Evolutionary conservation across 495 filamentous ascomycete genomes (phyloP).

Genomic region (Aspergillus nanangensis): DNA sequence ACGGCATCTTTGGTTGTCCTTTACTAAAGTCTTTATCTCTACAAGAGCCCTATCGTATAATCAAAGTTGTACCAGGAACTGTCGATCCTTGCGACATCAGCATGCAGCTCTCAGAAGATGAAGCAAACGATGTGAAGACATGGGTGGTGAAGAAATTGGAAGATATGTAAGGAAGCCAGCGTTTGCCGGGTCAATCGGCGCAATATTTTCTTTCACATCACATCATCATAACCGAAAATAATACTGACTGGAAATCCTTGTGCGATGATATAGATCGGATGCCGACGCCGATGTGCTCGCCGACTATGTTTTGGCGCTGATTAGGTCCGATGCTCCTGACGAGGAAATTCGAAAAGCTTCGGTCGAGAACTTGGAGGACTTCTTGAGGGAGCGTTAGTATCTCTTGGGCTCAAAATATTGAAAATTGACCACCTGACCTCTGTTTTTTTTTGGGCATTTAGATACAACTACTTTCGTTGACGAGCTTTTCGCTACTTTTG

Average conservation of each 20-base stretch:
- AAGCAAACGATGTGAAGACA: conserved; percentile 68
- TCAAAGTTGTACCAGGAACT: not conserved
- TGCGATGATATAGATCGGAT: conserved; percentile 89
- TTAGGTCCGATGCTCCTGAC: conserved; percentile 73
- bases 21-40: too few species aligned
- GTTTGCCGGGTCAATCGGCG: too few species aligned
- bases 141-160: conserved; percentile 91
- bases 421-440: too few species aligned
- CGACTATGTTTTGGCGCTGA: conserved; percentile 90
- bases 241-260: too few species aligned
- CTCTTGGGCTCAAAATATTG: too few species aligned
- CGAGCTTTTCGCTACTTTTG: conserved; percentile 69
- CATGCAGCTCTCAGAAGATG: conserved; percentile 79
- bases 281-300: conserved; percentile 93
- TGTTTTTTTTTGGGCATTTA: too few species aligned
- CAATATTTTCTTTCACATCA: too few species aligned
- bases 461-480: conserved; percentile 76
- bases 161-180: conserved; percentile 80
- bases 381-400: conserved; percentile 76
- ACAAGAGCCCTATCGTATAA: too few species aligned
- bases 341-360: conserved; percentile 69
- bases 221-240: too few species aligned
- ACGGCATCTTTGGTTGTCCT: too few species aligned
- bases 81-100: conserved; percentile 36
- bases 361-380: conserved; percentile 78